phyloP scores from a whole-genome alignment of 306 rosid genomes.

The Cucurbita maxima region DNA sequence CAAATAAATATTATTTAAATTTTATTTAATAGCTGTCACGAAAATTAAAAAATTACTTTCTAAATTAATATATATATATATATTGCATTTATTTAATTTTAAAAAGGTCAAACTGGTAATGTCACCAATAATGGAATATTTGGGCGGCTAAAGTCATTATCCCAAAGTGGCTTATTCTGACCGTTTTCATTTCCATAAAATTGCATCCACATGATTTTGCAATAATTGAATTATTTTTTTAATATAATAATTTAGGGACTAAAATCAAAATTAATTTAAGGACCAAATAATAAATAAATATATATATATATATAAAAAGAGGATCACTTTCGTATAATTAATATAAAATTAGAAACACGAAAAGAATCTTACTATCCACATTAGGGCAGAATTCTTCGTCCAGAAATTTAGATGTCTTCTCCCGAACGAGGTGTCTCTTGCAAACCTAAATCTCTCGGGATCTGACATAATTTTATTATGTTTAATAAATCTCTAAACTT shows the following conservation, averaged over 20 bases:
- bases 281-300: too few species aligned
- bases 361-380: constrained; percentile 70
- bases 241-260: background rate
- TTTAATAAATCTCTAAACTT: too few species aligned
- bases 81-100: background rate
- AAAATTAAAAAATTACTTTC: background rate
- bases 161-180: background rate
- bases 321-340: too few species aligned
- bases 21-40: background rate
- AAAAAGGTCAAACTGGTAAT: background rate
- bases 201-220: background rate
- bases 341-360: background rate
- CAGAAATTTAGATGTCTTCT: constrained; percentile 74
- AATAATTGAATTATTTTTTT: background rate
- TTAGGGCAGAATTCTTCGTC: constrained; percentile 47
- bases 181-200: background rate
- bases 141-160: background rate
- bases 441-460: constrained; percentile 80
- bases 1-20: too few species aligned
- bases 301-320: too few species aligned
- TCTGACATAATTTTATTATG: constrained; percentile 17
- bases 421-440: constrained; percentile 84
- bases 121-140: background rate
- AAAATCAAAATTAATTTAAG: background rate
- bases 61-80: background rate